Base-by-base conservation (phyloP, 345 rosid species). In the Sisymbrium altissimum region DNA sequence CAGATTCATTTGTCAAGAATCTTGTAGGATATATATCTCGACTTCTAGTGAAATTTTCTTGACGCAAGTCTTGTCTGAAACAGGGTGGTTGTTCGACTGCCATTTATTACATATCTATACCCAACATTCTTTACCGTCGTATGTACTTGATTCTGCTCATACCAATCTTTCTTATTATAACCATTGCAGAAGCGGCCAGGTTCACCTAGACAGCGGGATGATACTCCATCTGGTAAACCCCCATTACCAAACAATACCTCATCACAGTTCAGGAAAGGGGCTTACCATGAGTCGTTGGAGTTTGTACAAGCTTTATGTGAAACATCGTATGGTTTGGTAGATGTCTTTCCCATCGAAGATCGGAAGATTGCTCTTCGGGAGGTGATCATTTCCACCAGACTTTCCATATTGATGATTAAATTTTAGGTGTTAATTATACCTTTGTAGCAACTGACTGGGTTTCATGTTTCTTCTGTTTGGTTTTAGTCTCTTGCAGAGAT, bases 271-370 rank as follows among this genome's bases (percentile, higher is more conserved):
- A 88, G 96, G 38, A 96, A 96, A 79, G 98, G 96, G 64, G 85
- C 98, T 69, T 92, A 90, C 85, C 94, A 87, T 19, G 93, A 90
- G 72, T 96, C 99, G 14, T 83, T 96, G 86, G 97, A 96, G 69
- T 90, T 96, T 87, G 99, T 96, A 68, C 89, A 79, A 79, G 79
- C 93, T 13, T 70, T 96, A 53, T 96, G 98, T 64, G 99, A 96
- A 30, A 96, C 94, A 58, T 96, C 99, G 6, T 96, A 90, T 82
- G 94, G 93, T 52, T 83, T 96, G 77, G 98, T 96, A 38, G 99
- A 96, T 84, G 83, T 96, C 63, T 96, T 96, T 86, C 98, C 98
- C 35, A 87, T 86, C 59, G 99, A 95, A 86, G 99, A 95, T 83
- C 89, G 98, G 63, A 92, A 95, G 82, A 80, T 83, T 83, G 96